Conservation (phyloP, 805 yeast genomes). For the Yarrowia deformans region DNA sequence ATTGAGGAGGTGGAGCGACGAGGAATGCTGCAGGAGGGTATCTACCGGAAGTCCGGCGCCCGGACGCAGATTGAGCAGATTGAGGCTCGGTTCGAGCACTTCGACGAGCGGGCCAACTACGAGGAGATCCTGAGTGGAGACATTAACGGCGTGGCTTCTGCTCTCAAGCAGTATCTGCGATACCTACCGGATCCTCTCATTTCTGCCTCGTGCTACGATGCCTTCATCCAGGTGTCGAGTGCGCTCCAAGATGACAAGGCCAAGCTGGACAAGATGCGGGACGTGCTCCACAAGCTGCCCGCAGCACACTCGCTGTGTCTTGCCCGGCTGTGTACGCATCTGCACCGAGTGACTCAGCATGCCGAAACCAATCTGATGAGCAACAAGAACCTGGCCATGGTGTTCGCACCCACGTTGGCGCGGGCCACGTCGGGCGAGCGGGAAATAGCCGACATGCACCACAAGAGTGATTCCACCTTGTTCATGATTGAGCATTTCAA, state of each 20-base stretch:
- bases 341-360: conserved; percentile 63
- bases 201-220: conserved; percentile 71
- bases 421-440: conserved; percentile 79
- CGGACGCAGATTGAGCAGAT: conserved; percentile 65
- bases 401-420: conserved; percentile 92
- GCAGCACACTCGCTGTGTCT: conserved; percentile 69
- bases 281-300: conserved; percentile 65
- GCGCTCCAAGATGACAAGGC: conserved; percentile 45
- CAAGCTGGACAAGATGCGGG: conserved; percentile 55
- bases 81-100: conserved; percentile 52
- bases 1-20: conserved; percentile 76
- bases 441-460: conserved; percentile 85
- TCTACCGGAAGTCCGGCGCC: conserved; percentile 89
- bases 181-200: conserved; percentile 86
- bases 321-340: conserved; percentile 65
- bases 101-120: conserved; percentile 51
- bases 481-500: conserved; percentile 56
- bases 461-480: conserved; percentile 79
- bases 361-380: conserved; percentile 78
- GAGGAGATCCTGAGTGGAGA: conserved; percentile 61
- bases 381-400: conserved; percentile 80
- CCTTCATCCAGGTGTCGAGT: conserved; percentile 62
- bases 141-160: conserved; percentile 84
- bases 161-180: conserved; percentile 85
- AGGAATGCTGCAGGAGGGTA: conserved; percentile 82